Evolutionary conservation across 2,329 filamentous ascomycete species (phyloP).

Genomic region (Pseudocercospora ulei): DNA sequence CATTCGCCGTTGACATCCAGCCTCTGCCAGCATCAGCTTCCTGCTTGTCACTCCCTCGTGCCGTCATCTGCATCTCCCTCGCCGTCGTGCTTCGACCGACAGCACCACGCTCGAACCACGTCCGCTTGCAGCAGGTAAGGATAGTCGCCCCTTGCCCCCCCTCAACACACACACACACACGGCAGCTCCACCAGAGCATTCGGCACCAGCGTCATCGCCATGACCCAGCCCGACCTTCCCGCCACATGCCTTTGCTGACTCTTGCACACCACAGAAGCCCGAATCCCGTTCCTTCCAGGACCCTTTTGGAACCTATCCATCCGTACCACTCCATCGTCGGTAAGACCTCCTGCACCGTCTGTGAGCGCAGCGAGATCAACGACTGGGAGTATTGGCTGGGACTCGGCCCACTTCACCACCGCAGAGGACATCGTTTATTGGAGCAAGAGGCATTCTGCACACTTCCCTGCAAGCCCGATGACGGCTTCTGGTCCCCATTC

Average conservation of each 20-base stretch:
- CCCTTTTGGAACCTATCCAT: constrained; percentile 26
- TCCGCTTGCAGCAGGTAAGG: constrained; percentile 99
- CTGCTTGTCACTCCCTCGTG: constrained; percentile 32
- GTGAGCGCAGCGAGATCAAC: constrained; percentile 12
- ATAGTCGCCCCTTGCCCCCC: constrained; percentile 98
- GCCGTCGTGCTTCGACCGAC: constrained; percentile 19
- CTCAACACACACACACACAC: constrained; percentile 44
- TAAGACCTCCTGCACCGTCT: constrained; percentile 21
- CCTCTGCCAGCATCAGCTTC: constrained; percentile 33
- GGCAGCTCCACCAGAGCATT: background rate
- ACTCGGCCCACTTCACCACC: constrained; percentile 9
- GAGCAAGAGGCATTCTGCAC: constrained; percentile 10
- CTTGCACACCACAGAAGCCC: constrained; percentile 12
- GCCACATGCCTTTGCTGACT: constrained; percentile 13
- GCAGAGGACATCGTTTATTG: constrained; percentile 14
- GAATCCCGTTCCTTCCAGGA: constrained; percentile 13
- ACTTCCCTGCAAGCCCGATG: constrained; percentile 16
- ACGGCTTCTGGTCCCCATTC: constrained; percentile 12
- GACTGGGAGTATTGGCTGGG: constrained; percentile 16
- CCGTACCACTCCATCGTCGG: constrained; percentile 22
- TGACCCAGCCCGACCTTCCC: constrained; percentile 4
- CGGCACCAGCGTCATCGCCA: constrained; percentile 5
- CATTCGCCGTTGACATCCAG: constrained; percentile 31
- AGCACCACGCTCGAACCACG: constrained; percentile 64
- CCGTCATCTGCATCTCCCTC: constrained; percentile 25